Evolutionary conservation across 345 rosid genomes (phyloP).

Genomic region (Rubroshorea leprosula): DNA sequence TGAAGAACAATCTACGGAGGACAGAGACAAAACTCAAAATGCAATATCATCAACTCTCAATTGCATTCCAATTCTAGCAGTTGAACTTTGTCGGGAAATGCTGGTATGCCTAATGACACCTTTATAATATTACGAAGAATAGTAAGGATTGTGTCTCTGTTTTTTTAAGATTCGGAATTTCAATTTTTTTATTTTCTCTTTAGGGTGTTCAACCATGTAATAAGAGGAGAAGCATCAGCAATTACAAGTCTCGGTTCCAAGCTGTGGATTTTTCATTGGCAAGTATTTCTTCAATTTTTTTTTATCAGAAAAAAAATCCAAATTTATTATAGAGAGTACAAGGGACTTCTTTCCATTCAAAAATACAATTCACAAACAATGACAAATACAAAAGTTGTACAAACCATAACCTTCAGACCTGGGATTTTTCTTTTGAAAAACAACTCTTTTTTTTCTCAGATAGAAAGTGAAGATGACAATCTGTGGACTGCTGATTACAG

Average conservation of each 20-base stretch:
- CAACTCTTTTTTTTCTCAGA: slow-evolving; percentile 26
- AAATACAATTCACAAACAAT: no score
- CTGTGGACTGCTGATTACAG: slow-evolving; percentile 45
- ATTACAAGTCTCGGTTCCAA: slow-evolving; percentile 53
- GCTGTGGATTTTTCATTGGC: slow-evolving; percentile 72
- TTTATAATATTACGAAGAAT: no score
- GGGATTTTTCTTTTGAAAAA: not conserved
- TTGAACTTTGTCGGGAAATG: slow-evolving; percentile 65
- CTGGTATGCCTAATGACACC: slow-evolving; percentile 31
- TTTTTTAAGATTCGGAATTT: not conserved
- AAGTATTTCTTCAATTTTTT: slow-evolving; percentile 21
- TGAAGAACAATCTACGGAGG: no score
- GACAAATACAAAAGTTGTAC: no score
- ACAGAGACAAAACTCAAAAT: no score
- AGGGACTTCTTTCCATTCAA: no score
- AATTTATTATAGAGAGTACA: no score
- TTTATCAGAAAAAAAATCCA: no score
- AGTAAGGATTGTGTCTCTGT: no score
- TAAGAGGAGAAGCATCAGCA: slow-evolving; percentile 50
- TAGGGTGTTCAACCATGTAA: slow-evolving; percentile 85
- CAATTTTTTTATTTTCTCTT: not conserved
- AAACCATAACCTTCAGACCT: not conserved
- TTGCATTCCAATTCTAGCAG: slow-evolving; percentile 41
- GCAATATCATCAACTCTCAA: slow-evolving; percentile 37
- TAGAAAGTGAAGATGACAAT: slow-evolving; percentile 63